Percentiles rank a stretch among this genome's conserved stretches.
phyloP scores from a whole-genome alignment of 2,329 filamentous ascomycete genomes.

The Phyllosticta paracitricarpa region DNA sequence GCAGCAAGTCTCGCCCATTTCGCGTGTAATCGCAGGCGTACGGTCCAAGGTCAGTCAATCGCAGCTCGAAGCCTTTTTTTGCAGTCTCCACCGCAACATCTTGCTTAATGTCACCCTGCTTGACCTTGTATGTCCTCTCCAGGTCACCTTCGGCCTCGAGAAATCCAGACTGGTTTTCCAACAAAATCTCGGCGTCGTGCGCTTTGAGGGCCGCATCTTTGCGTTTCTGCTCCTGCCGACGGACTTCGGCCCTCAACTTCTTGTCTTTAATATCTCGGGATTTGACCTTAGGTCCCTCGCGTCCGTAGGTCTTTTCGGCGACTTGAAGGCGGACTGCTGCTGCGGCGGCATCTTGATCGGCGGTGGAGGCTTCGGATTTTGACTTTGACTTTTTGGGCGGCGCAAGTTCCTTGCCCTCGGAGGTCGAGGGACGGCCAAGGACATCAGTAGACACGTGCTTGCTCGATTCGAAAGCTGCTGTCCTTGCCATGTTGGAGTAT shows the following conservation, averaged over 20 bases:
- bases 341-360: slow-evolving; percentile 16
- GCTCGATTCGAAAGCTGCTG: neutral
- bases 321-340: slow-evolving; percentile 23
- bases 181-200: slow-evolving; percentile 89
- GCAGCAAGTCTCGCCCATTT: slow-evolving; percentile 75
- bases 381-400: neutral
- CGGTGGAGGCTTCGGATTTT: slow-evolving; percentile 3
- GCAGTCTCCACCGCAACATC: slow-evolving; percentile 73
- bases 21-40: slow-evolving; percentile 84
- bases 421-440: neutral
- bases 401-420: slow-evolving; percentile 2
- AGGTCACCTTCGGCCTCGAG: slow-evolving; percentile 80
- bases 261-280: slow-evolving; percentile 71
- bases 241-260: slow-evolving; percentile 76
- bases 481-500: neutral
- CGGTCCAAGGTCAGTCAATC: slow-evolving; percentile 65
- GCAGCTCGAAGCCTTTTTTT: slow-evolving; percentile 87
- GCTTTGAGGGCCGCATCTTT: slow-evolving; percentile 71
- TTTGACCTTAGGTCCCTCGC: slow-evolving; percentile 61
- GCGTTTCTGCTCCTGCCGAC: slow-evolving; percentile 70
- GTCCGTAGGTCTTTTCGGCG: slow-evolving; percentile 62
- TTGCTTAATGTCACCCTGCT: slow-evolving; percentile 72
- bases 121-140: slow-evolving; percentile 85
- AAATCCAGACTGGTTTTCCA: slow-evolving; percentile 78
- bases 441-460: neutral